Conservation (phyloP, 805 yeast genomes). For the Cephaloascus fragrans region DNA sequence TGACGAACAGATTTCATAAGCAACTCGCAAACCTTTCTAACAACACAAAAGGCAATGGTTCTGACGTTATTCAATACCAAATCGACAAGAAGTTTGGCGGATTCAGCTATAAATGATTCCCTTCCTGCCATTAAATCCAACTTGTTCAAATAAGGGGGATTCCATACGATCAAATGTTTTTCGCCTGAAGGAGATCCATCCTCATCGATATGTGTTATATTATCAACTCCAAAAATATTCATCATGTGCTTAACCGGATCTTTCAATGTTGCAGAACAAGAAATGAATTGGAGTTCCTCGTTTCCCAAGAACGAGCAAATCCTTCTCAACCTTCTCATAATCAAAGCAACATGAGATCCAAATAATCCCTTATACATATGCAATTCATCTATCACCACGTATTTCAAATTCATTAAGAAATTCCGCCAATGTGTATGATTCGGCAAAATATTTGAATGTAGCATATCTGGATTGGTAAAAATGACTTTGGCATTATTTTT, state of each 20-base stretch:
- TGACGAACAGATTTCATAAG: constrained; percentile 74
- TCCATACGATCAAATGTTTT: constrained; percentile 73
- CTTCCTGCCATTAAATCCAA: constrained; percentile 50
- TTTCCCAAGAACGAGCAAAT: constrained; percentile 48
- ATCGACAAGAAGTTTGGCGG: constrained; percentile 64
- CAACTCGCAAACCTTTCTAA: constrained; percentile 77
- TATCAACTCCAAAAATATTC: constrained; percentile 59
- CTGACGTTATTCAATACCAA: constrained; percentile 56
- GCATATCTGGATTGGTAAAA: constrained; percentile 92
- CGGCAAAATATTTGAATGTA: constrained; percentile 81
- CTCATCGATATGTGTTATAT: constrained; percentile 46
- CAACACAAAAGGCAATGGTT: constrained; percentile 85
- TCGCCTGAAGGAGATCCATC: constrained; percentile 90
- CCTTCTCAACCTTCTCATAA: constrained; percentile 72
- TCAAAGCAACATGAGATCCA: constrained; percentile 85
- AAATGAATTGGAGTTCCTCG: constrained; percentile 51
- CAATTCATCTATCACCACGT: constrained; percentile 73
- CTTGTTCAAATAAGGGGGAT: constrained; percentile 63
- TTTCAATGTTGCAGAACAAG: constrained; percentile 90
- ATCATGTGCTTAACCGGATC: constrained; percentile 68
- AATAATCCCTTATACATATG: constrained; percentile 87
- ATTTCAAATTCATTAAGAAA: constrained; percentile 54
- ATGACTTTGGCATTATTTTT: constrained; percentile 64
- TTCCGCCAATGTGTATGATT: constrained; percentile 64
- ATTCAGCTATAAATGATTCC: constrained; percentile 62